Evolutionary conservation across 371 early-diverging fungal genomes (phyloP), one percentile per base, ranked within the genome.

Genomic region (Mortierella sp.): DNA sequence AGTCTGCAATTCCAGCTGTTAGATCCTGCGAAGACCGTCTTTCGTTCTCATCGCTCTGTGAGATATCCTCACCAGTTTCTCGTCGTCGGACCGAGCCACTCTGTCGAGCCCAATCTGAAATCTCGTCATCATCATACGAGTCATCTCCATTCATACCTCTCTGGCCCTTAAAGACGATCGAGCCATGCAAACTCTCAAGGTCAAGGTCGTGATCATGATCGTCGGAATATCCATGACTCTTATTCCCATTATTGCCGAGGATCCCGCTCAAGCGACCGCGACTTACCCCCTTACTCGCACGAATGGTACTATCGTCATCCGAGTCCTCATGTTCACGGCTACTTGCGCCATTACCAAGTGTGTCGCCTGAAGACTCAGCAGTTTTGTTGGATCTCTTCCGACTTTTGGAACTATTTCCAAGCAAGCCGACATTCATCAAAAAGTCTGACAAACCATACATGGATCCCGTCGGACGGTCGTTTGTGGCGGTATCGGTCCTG

Each of bases 151-250:
- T 16, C 24, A 40, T 19, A 21, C 57, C 62, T 13, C 16, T 65
- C 1, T 62, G 58, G 40, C 71, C 67, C 33, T 71, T 36, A 43
- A 81, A 81, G 10, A 81, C 70, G 41, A 81, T 81, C 19, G 82
- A 76, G 2, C 82, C 82, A 57, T 81, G 72, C 43, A 81, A 22
- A 45, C 82, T 81, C 58, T 81, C 82, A 4, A 81, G 73, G 28
- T 81, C 82, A 0, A 81, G 66, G 45, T 76, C 82, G 22, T 81
- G 82, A 22, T 72, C 76, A 22, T 60, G 38, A 19, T 68, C 43
- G 38, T 7, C 15, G 16, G 22, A 28, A 28, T 50, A 16, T 21
- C 13, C 15, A 62, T 62, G 62, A 1, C n/a, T 62, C 32, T 45
- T 45, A 28, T 19, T 62, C 22, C 24, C n/a, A 19, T 40, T 45